Conservation (phyloP, 2,329 filamentous ascomycete species). For the Cyclaneusma minus region DNA sequence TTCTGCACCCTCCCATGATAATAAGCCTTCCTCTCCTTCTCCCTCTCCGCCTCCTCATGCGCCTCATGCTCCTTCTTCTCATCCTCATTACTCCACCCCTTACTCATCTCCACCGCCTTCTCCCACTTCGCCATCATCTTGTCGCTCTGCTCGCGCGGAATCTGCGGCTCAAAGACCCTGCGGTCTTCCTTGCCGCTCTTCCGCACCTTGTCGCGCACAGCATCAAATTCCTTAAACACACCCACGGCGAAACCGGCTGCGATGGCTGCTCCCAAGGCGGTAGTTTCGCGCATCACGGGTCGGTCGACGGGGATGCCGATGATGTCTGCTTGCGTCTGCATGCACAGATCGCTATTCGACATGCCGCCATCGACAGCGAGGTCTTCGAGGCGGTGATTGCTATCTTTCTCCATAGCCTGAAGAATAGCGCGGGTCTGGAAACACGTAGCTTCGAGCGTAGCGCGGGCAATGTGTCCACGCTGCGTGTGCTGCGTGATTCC, state of each 20-base stretch:
- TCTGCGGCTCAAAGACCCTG: slow-evolving; percentile 51
- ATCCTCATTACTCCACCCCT: slow-evolving; percentile 43
- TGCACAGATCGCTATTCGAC: slow-evolving; percentile 56
- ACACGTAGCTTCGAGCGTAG: slow-evolving; percentile 57
- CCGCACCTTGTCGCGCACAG: slow-evolving; percentile 54
- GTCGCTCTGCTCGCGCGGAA: slow-evolving; percentile 39
- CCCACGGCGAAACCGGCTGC: slow-evolving; percentile 65
- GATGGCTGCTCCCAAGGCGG: slow-evolving; percentile 66
- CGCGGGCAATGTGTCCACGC: slow-evolving; percentile 54
- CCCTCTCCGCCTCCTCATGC: background rate
- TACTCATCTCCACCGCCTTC: slow-evolving; percentile 65
- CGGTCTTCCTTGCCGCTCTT: slow-evolving; percentile 55
- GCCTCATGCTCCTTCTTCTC: slow-evolving; percentile 1
- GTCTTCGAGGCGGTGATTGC: slow-evolving; percentile 44
- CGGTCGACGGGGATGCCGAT: slow-evolving; percentile 67
- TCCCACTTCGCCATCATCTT: slow-evolving; percentile 58
- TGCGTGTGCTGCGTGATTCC: slow-evolving; percentile 57
- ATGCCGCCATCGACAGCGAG: slow-evolving; percentile 59
- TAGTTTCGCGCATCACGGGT: slow-evolving; percentile 72
- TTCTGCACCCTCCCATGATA: background rate
- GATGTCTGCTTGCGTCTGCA: slow-evolving; percentile 70
- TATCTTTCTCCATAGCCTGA: slow-evolving; percentile 58
- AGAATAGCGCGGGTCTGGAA: slow-evolving; percentile 63
- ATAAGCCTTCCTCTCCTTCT: slow-evolving; percentile 1
- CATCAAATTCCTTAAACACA: slow-evolving; percentile 59